Evolutionary conservation across 192 early-diverging fungal species (phyloP).

Genomic region (Coemansia sp.): DNA sequence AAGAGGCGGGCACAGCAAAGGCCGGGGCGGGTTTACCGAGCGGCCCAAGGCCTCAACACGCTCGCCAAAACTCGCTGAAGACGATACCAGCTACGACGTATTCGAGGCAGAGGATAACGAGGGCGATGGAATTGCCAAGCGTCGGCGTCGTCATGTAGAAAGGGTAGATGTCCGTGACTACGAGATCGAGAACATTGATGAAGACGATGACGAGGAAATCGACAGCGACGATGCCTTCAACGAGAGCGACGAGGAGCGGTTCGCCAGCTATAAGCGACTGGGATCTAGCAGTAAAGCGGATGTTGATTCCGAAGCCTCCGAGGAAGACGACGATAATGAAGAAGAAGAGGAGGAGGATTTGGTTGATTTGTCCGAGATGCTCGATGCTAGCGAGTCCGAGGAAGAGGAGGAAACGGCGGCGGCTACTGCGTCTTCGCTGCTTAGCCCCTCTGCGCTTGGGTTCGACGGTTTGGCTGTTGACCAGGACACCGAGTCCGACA

Average conservation of each 20-base stretch:
- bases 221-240: conserved; percentile 91
- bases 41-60: conserved; percentile 3
- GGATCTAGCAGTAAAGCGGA: conserved; percentile 16
- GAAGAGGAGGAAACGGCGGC: conserved; percentile 7
- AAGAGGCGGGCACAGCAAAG: no score
- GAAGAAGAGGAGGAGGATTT: conserved; percentile 54
- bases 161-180: conserved; percentile 56
- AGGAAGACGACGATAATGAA: conserved; percentile 50
- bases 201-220: conserved; percentile 95
- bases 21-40: neutral
- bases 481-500: conserved; percentile 28
- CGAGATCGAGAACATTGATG: conserved; percentile 74
- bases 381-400: conserved; percentile 37
- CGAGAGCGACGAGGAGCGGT: conserved; percentile 82
- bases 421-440: neutral
- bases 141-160: conserved; percentile 31
- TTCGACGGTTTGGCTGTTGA: conserved; percentile 43
- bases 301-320: conserved; percentile 20
- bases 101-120: conserved; percentile 16
- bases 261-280: conserved; percentile 64
- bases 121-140: conserved; percentile 16
- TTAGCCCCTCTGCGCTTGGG: conserved; percentile 12
- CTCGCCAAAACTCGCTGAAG: neutral
- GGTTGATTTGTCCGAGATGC: conserved; percentile 69
- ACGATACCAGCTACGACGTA: conserved; percentile 15